Percentiles rank a stretch among this genome's conserved stretches.
Conservation (phyloP, 805 yeast species). For the Kodamaea kaohsiungensis region DNA sequence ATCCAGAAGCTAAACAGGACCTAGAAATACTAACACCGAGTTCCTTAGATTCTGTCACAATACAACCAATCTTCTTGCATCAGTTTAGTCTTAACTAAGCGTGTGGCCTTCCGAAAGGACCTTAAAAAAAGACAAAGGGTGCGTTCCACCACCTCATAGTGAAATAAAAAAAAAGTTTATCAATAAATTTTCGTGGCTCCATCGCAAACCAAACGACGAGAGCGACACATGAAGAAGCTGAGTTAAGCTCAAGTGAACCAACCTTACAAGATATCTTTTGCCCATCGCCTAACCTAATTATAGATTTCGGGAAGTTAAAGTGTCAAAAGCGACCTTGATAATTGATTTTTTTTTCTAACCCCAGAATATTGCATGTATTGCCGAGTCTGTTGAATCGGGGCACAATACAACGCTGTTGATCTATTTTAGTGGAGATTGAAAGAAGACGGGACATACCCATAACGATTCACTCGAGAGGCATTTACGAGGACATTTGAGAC, state of each 20-base stretch:
- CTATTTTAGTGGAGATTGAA: not conserved
- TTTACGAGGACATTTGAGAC: not conserved
- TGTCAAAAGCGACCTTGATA: not conserved
- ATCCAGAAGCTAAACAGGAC: too few relatives aligned
- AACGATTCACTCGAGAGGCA: not conserved
- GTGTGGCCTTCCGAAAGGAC: not conserved
- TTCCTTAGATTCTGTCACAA: too few relatives aligned
- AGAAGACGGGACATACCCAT: not conserved
- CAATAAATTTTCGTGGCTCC: conserved; percentile 2
- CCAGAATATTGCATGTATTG: conserved; percentile 6
- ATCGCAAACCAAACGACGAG: not conserved
- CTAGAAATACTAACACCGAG: too few relatives aligned
- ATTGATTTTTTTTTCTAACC: conserved; percentile 1
- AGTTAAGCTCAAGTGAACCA: not conserved
- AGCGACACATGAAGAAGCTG: not conserved
- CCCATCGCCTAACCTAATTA: not conserved
- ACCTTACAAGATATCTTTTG: not conserved
- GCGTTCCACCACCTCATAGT: not conserved
- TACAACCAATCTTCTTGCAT: too few relatives aligned
- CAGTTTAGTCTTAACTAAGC: too few relatives aligned
- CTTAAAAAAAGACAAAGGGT: not conserved
- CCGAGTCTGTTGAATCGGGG: conserved; percentile 3
- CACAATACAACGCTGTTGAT: conserved; percentile 1
- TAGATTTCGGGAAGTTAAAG: not conserved
- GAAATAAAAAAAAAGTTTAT: not conserved